Base-by-base conservation (phyloP, 768 basidiomycete genomes). In the Lyophyllum atratum region DNA sequence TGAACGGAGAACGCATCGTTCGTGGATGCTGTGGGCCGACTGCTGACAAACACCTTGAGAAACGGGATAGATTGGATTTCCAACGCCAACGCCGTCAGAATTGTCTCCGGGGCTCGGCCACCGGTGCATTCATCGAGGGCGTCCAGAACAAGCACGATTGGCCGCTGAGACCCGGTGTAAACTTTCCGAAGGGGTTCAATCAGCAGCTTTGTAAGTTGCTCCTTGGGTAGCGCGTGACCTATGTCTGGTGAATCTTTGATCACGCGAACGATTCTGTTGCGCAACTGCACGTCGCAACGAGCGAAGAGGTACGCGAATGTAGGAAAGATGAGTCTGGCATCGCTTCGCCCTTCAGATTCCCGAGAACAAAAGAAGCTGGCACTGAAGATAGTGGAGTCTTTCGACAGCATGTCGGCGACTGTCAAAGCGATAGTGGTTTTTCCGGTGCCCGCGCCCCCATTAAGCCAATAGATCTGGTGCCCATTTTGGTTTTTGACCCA, bases 291-390 rank as follows among this genome's bases (percentile, higher is more conserved):
- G 57, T 55, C 54, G 49, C 39, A 47, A 2, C 53, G 54, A 8
- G 66, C 67, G 11, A 72, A 63, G n/a, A 59, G 56, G 49, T 65
- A 58, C 2, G 66, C 61, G 22, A 72, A 52, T 0, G 69, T 65
- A 11, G 67, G 64, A 53, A 70, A 66, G 12, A 71, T 65, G 54
- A 59, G 62, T 8, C 46, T 47, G 1, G 67, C 40, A 43, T 71
- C 55, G 26, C 70, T 68, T 25, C 62, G 56, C 34, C 70, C 63
- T 22, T 51, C 62, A n/a, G 57, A 63, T 15, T 61, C 62, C 8
- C 64, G 59, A 14, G 67, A 67, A 37, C 67, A 72, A 54, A 72
- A 72, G 54, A 71, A 70, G 54, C 64, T 70, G 3, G 68, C 69
- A 17, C 67, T 68, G 9, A 70, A 61, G 21, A 54, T 54, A 19